Evolutionary conservation across 2,329 filamentous ascomycete species (phyloP).

Genomic region (Ploettnerulaceae sp.): DNA sequence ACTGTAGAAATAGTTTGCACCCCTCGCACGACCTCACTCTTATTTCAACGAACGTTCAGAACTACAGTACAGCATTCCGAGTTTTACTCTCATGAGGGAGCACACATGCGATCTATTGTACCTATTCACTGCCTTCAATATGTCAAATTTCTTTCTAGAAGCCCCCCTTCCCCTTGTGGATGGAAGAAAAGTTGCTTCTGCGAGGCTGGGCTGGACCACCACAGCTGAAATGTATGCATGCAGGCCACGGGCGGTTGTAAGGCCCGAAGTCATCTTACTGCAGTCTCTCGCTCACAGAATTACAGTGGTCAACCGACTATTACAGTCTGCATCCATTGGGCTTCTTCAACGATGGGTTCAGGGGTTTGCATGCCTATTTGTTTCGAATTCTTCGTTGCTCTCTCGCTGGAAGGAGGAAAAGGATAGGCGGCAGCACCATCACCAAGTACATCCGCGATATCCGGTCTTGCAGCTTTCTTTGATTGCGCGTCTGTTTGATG

Average conservation of each 20-base stretch:
- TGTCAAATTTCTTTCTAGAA: no score
- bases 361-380: background rate
- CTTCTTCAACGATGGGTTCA: background rate
- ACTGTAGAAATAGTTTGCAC: no score
- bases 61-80: no score
- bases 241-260: background rate
- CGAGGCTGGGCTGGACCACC: background rate
- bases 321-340: background rate
- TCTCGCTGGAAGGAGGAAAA: background rate
- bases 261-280: background rate
- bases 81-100: no score
- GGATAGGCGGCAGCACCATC: no score
- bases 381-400: background rate
- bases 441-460: no score
- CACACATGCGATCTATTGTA: no score
- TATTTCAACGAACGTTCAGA: no score
- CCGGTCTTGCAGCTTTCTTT: no score
- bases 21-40: no score
- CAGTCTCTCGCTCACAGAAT: no score
- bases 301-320: background rate
- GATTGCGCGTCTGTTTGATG: background rate
- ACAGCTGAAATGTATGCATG: background rate
- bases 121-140: no score
- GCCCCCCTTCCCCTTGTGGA: background rate
- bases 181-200: background rate